Evolutionary conservation across 352 stramenopile genomes (phyloP).

Genomic region (Phytophthora lateralis): DNA sequence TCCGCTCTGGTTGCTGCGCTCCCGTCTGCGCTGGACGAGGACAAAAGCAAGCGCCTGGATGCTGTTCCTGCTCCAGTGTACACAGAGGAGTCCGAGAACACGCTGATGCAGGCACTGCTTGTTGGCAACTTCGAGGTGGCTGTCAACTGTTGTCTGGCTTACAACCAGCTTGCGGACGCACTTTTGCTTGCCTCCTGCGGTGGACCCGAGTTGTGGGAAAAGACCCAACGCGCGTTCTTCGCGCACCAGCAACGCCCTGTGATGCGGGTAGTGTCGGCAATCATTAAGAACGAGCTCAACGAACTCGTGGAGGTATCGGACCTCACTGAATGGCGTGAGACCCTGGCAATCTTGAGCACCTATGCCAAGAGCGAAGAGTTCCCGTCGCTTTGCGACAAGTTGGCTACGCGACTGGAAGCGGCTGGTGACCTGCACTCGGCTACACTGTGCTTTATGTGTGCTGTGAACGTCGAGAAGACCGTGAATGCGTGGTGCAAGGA

Average conservation of each 20-base stretch:
- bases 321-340: slow-evolving; percentile 96
- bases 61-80: slow-evolving; percentile 69
- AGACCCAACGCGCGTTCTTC: slow-evolving; percentile 96
- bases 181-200: slow-evolving; percentile 94
- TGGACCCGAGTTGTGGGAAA: slow-evolving; percentile 95
- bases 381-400: slow-evolving; percentile 92
- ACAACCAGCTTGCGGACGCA: slow-evolving; percentile 96
- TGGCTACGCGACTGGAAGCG: slow-evolving; percentile 92
- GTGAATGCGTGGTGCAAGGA: slow-evolving; percentile 92
- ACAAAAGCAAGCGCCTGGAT: slow-evolving; percentile 79
- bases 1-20: slow-evolving; percentile 54
- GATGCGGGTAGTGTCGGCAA: slow-evolving; percentile 95
- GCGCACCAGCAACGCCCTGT: slow-evolving; percentile 91
- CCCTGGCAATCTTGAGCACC: slow-evolving; percentile 96
- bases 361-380: slow-evolving; percentile 99
- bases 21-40: slow-evolving; percentile 55
- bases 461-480: slow-evolving; percentile 90
- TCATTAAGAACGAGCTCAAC: slow-evolving; percentile 95
- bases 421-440: slow-evolving; percentile 91
- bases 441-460: slow-evolving; percentile 98
- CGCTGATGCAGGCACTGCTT: slow-evolving; percentile 95
- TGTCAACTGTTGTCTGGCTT: slow-evolving; percentile 96
- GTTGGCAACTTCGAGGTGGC: slow-evolving; percentile 98
- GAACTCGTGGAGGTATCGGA: slow-evolving; percentile 89
- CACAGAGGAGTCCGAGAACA: slow-evolving; percentile 91